Conservation (phyloP, 2,329 filamentous ascomycete genomes). For the Aspergillus fumigatus region DNA sequence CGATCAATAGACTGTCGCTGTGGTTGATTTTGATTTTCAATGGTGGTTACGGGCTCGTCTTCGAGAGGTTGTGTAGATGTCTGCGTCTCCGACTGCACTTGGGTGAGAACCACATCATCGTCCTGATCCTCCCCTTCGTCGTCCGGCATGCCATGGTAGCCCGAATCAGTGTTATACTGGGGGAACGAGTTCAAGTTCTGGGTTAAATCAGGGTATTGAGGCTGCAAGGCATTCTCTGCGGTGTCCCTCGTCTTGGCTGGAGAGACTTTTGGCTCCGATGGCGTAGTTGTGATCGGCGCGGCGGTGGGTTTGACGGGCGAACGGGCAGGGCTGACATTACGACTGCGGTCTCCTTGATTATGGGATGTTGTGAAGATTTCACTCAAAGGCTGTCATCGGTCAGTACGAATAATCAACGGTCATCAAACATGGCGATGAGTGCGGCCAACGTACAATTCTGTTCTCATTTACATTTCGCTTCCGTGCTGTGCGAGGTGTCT, state of each 20-base stretch:
- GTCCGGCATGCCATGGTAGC: conserved; percentile 44
- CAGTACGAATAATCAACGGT: conserved; percentile 3
- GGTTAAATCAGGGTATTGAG: conserved; percentile 26
- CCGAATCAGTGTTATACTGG: conserved; percentile 43
- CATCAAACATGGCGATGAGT: background rate
- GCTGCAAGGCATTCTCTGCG: conserved; percentile 19
- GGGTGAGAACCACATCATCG: conserved; percentile 34
- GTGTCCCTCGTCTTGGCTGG: conserved; percentile 6
- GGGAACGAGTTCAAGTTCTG: conserved; percentile 37
- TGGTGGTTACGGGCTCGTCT: conserved; percentile 18
- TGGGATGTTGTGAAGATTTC: conserved; percentile 44
- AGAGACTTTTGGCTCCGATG: background rate
- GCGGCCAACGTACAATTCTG: conserved; percentile 38
- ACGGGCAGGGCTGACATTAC: conserved; percentile 32
- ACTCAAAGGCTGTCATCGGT: conserved; percentile 39
- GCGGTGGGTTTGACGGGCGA: conserved; percentile 29
- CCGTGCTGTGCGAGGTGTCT: conserved; percentile 44
- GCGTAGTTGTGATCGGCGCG: conserved; percentile 11
- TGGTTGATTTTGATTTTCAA: conserved; percentile 7
- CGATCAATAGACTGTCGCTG: conserved; percentile 26
- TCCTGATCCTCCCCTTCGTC: conserved; percentile 37
- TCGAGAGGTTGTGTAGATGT: conserved; percentile 31
- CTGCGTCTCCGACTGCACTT: conserved; percentile 28
- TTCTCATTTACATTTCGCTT: conserved; percentile 41
- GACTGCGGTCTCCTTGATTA: conserved; percentile 32